Evolutionary conservation across 352 stramenopile species (phyloP), one percentile per base, ranked within the genome.

Genomic region (Phytophthora nicotianae): DNA sequence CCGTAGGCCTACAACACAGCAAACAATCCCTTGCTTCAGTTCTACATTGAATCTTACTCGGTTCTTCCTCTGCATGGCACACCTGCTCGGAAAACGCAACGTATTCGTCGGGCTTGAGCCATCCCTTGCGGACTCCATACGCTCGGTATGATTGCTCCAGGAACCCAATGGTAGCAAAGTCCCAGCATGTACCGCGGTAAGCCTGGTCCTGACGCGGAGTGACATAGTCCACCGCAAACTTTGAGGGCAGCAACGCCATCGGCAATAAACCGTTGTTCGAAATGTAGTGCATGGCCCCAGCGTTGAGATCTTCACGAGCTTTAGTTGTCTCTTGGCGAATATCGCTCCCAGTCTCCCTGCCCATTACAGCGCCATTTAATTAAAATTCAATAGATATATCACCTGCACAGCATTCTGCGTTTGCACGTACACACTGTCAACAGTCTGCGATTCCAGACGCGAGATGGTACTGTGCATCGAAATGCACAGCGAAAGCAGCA

Each of bases 41-140:
- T 11, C 17, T 47, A 10, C 42, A 50, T 32, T 43, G 5, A 23
- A 17, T 14, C 14, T 13, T 5, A 42, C 19, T 38, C 19, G 9
- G 58, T n/a, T 9, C 14, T 32, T 29, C 4, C 3, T 14, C 16
- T 43, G 29, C n/a, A 19, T 45, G 17, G 50, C 46, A 19, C 59
- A 84, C 77, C 69, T 93, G 84, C 62, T 93, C 84, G 1, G 82
- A 91, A 61, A 93, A 87, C 13, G 82, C 78, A 26, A 91, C 82
- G 46, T 90, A 93, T 54, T 91, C 82, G 27, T 93, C 77, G 13
- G 62, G 57, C 2, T 76, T 65, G 5, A 93, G 82, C 85, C 85
- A 93, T 26, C 79, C 82, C 23, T 88, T 81, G 32, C 55, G 58
- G 24, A 91, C 61, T 40, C 82, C 85, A 19, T 90, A 74, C 24